Evolutionary conservation across 352 stramenopile species (phyloP).

Genomic region (Phytophthora multivora): DNA sequence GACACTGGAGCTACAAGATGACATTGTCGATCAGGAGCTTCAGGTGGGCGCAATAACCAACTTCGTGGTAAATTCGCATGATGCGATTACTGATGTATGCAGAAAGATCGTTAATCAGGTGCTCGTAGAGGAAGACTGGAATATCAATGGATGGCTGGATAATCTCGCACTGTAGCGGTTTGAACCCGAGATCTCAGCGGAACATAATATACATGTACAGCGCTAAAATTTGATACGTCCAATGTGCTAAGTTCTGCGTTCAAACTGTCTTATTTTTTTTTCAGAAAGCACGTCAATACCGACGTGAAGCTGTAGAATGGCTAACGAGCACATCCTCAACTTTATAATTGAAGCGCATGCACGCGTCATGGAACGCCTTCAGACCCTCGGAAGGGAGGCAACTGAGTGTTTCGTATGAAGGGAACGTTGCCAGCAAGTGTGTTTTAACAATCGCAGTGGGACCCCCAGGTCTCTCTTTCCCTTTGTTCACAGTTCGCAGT

Average conservation of each 20-base stretch:
- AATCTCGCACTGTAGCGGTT: constrained; percentile 12
- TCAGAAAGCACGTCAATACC: no score
- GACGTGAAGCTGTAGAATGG: neutral
- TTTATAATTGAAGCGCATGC: constrained; percentile 23
- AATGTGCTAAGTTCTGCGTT: no score
- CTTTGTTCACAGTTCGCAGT: constrained; percentile 9
- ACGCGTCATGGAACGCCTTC: constrained; percentile 10
- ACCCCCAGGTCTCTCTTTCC: neutral
- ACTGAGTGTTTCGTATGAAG: constrained; percentile 9
- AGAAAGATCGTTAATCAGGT: constrained; percentile 41
- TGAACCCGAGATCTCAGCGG: no score
- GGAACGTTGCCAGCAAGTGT: constrained; percentile 23
- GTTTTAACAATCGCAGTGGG: constrained; percentile 19
- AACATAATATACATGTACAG: no score
- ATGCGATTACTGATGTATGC: constrained; percentile 35
- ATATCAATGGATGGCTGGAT: constrained; percentile 35
- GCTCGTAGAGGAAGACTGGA: constrained; percentile 56
- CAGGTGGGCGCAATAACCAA: constrained; percentile 48
- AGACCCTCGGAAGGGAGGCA: constrained; percentile 15
- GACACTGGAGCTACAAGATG: constrained; percentile 49
- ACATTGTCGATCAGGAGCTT: constrained; percentile 52
- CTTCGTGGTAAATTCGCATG: constrained; percentile 49
- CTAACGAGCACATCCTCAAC: constrained; percentile 23
- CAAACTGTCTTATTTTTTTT: no score
- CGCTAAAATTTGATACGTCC: no score